Conservation (phyloP, 1,284 basidiomycete species). For the Irpex sp. region DNA sequence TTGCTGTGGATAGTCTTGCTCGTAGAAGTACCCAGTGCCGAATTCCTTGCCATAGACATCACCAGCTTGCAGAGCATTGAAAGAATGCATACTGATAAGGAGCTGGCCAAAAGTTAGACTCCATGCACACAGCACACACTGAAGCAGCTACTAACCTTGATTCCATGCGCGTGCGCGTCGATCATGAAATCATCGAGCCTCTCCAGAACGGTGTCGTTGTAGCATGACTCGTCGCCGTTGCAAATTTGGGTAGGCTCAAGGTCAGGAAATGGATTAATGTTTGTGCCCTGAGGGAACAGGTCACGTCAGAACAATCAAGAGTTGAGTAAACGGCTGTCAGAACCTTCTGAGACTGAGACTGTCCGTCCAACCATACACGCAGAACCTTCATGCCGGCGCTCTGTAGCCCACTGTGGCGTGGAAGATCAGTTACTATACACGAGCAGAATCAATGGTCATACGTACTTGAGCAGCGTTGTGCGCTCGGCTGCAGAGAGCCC, state of each 20-base stretch:
- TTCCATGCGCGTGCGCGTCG: constrained; percentile 29
- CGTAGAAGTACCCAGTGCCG: constrained; percentile 22
- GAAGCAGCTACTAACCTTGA: constrained; percentile 25
- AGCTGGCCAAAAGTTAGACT: constrained; percentile 18
- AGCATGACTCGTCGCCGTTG: constrained; percentile 23
- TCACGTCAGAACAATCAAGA: not conserved
- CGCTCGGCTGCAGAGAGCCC: constrained; percentile 23
- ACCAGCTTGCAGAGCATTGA: constrained; percentile 28
- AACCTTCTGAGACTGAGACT: constrained; percentile 25
- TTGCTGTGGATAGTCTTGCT: constrained; percentile 17
- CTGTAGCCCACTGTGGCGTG: constrained; percentile 23
- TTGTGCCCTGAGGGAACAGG: constrained; percentile 21
- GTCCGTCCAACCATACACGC: constrained; percentile 31
- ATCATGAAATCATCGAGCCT: constrained; percentile 38
- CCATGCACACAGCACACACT: not conserved
- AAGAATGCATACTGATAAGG: constrained; percentile 33
- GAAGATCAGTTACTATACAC: not conserved
- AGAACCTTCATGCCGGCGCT: constrained; percentile 30
- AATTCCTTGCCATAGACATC: constrained; percentile 27
- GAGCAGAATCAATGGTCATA: not conserved
- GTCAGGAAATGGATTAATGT: constrained; percentile 26
- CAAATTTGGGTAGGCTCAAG: constrained; percentile 34
- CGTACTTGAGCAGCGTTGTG: constrained; percentile 24
- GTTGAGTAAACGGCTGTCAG: not conserved
- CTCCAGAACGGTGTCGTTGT: constrained; percentile 36